Evolutionary conservation across 2,329 filamentous ascomycete species (phyloP).

Genomic region (Zymoseptoria ardabiliae): DNA sequence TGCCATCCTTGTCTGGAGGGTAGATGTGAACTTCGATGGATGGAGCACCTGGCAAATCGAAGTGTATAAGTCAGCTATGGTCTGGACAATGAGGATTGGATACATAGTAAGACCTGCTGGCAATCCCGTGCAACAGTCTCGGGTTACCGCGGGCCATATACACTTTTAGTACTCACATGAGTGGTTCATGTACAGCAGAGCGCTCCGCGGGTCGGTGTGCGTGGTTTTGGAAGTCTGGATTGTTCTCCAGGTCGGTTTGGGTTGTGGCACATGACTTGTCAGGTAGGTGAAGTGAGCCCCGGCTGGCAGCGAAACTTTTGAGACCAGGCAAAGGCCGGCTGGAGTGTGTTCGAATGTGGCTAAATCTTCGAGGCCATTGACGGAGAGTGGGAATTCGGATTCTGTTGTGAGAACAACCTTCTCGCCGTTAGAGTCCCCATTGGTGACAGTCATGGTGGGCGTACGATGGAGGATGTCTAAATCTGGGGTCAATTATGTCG

Average conservation of each 20-base stretch:
- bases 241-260: slow-evolving; percentile 42
- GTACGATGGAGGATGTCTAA: neutral
- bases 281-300: slow-evolving; percentile 46
- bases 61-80: slow-evolving; percentile 1
- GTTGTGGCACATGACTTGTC: slow-evolving; percentile 38
- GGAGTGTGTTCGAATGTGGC: slow-evolving; percentile 33
- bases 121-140: neutral
- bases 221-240: slow-evolving; percentile 44
- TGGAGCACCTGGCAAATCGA: slow-evolving; percentile 27
- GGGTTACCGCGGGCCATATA: no score
- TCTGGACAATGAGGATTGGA: neutral
- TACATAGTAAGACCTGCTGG: neutral
- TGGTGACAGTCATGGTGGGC: slow-evolving; percentile 10
- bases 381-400: slow-evolving; percentile 15
- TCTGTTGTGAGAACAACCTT: slow-evolving; percentile 9
- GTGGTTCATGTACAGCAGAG: slow-evolving; percentile 52
- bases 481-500: neutral
- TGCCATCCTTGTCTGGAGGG: slow-evolving; percentile 18
- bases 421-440: slow-evolving; percentile 8
- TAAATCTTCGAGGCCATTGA: slow-evolving; percentile 33
- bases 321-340: slow-evolving; percentile 39
- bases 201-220: slow-evolving; percentile 51
- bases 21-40: slow-evolving; percentile 48
- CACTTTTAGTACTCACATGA: slow-evolving; percentile 32
- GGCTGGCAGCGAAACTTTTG: slow-evolving; percentile 44